Base-by-base conservation (phyloP, 2,329 filamentous ascomycete species). In the Penicillium sp. region DNA sequence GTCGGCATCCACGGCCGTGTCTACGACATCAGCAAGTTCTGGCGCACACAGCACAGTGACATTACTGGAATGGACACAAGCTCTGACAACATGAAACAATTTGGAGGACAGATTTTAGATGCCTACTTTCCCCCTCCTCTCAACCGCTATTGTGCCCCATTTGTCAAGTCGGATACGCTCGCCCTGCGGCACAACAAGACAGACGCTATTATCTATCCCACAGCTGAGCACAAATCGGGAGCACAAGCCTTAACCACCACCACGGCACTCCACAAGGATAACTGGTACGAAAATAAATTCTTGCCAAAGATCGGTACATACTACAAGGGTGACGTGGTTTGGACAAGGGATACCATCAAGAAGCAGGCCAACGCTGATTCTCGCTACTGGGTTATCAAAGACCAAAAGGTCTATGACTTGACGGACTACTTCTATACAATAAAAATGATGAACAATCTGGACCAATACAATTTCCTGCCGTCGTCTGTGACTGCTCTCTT, bases 1-100 rank as follows among this genome's bases (percentile, higher is more conserved):
- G 91, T 97, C 61, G 88, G 86, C 60, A 83, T 94, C 57, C 85
- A 84, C 50, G 93, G 93, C 54, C 82, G 82, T 37, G 91, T 97
- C 29, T 98, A 97, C 70, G 93, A 98, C 62, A 81, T 98, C 39
- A 81, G 83, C 46, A 87, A 90, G 49, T 98, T 95, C 67, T 96
- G 85, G 82, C 87, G 79, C 62, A 71, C 79, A 21, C 81, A 94
- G 50, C 93, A 98, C 72, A 91, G 88, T 64, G 88, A 94, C 62
- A 82, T 49, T 3, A 44, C 22, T 72, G 9, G 70, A 68, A 42
- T 81, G 79, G 75, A 83, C 51, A 84, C 82, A 1, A 74, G 72
- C 4, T 72, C 77, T 1, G 70, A 74, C 7, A 72, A 75, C 48
- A 97, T 98, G 93, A 63, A 81, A 55, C 82, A 81, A 2, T 83